Evolutionary conservation across 139 green algal species (phyloP), one percentile per base, ranked within the genome.

Genomic region (Nannochloris sp.): DNA sequence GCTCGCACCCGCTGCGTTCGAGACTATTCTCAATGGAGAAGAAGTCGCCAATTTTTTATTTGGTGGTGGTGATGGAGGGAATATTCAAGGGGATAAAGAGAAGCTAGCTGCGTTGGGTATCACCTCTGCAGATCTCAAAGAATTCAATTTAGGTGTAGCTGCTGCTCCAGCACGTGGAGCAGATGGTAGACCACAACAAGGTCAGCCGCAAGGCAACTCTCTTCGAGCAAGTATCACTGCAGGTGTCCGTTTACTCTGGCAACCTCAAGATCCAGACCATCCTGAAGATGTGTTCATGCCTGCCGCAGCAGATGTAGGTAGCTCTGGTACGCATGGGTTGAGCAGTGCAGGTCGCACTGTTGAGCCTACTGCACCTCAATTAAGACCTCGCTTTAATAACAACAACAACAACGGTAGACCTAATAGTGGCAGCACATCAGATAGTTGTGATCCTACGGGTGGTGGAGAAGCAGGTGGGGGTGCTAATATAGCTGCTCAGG

Each of bases 11-110:
- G 56, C 56, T 47, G 36, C 36, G 29, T 64, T 64, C 32, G 56
- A 64, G 23, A 46, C 56, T 54, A 64, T 64, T 57, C 24, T 64
- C 6, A 64, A 64, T 64, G 56, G 56, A 19, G 56, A 64, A 33
- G 56, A 64, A 27, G 25, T 57, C 23, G 56, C 56, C 19, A 25
- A 38, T 15, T 64, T 25, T 24, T 29, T 53, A 25, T 64, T 38
- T 25, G 56, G 56, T 46, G 32, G 46, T 29, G 46, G 24, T 46
- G 30, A 27, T 19, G 42, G 42, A 19, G 19, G 19, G 19, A 51
- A 27, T 19, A 51, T 51, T 19, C 19, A 51, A 27, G 42, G 19
- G 24, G 46, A 14, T 12, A 32, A 38, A 25, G 56, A 64, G 12
- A n/a, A 64, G 36, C 29, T 64, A 13, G n/a, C 46, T 0, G 56